Conservation (phyloP, 2,329 filamentous ascomycete species). For the Diplocarpon mali region DNA sequence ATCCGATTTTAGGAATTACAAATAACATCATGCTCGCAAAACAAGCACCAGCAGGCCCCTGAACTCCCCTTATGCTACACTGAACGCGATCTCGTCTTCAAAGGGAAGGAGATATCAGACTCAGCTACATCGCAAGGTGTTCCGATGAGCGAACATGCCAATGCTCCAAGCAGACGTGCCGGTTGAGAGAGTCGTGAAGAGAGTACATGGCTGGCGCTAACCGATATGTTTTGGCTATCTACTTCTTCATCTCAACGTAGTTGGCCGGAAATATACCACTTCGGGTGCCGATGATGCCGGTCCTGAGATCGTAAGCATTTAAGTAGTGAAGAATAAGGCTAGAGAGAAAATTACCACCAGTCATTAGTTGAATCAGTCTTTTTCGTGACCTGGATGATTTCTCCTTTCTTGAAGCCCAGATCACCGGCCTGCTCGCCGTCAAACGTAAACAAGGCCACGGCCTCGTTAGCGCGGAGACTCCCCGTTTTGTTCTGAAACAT, state of each 20-base stretch:
- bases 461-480: conserved; percentile 60
- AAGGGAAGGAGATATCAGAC: background rate
- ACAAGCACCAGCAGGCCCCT: background rate
- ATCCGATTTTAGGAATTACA: no score
- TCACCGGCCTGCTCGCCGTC: conserved; percentile 90
- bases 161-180: no score
- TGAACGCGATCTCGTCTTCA: background rate
- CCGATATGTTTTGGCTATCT: background rate
- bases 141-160: background rate
- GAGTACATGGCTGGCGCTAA: background rate
- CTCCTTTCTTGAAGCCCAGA: conserved; percentile 92
- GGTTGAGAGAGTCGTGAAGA: background rate
- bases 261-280: conserved; percentile 91
- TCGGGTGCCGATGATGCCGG: conserved; percentile 71
- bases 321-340: background rate
- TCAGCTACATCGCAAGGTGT: background rate
- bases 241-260: conserved; percentile 57
- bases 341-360: conserved; percentile 61
- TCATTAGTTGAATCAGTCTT: conserved; percentile 88
- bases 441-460: conserved; percentile 84
- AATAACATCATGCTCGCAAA: background rate
- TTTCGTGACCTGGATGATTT: conserved; percentile 89
- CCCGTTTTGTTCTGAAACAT: conserved; percentile 56
- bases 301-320: conserved; percentile 42
- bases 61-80: background rate